These are phyloP conservation scores for Microdochium paspali DNA, from an alignment of 2,329 filamentous ascomycete genomes.

Conservation along the genomic window DNA sequence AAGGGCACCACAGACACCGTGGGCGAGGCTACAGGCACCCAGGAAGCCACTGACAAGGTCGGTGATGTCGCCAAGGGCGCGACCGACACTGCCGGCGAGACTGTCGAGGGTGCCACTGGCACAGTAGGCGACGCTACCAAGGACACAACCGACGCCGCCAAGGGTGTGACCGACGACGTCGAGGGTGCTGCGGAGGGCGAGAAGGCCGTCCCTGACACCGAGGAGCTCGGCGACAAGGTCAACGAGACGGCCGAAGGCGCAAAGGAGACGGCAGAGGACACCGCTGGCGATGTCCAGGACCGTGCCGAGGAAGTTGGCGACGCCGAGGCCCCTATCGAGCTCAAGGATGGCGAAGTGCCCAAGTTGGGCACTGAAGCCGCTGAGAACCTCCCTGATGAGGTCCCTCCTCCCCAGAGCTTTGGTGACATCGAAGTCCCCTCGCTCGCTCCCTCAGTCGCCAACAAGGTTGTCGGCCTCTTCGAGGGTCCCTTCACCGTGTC, in stretches of 20 bases:
- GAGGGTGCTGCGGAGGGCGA: slow-evolving; percentile 12
- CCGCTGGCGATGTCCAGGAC: slow-evolving; percentile 8
- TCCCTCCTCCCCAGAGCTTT: slow-evolving; percentile 4
- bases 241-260: slow-evolving; percentile 11
- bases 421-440: slow-evolving; percentile 27
- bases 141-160: slow-evolving; percentile 7
- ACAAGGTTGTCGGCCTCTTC: slow-evolving; percentile 36
- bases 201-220: slow-evolving; percentile 8
- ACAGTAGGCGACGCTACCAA: slow-evolving; percentile 5
- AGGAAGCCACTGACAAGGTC: slow-evolving; percentile 11
- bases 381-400: slow-evolving; percentile 9
- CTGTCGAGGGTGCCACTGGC: slow-evolving; percentile 6
- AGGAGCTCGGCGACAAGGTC: slow-evolving; percentile 10
- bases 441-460: slow-evolving; percentile 29
- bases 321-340: slow-evolving; percentile 15
- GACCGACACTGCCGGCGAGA: slow-evolving; percentile 6
- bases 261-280: slow-evolving; percentile 13
- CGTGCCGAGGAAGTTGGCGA: slow-evolving; percentile 13
- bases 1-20: slow-evolving; percentile 12
- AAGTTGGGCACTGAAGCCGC: background rate
- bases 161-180: slow-evolving; percentile 8
- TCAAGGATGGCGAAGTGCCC: slow-evolving; percentile 4
- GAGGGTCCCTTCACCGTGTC: slow-evolving; percentile 37
- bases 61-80: slow-evolving; percentile 11
- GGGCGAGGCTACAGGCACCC: slow-evolving; percentile 12